Evolutionary conservation across 441 rosid genomes (phyloP), one percentile per base, ranked within the genome.

Genomic region (Eruca vesicaria): DNA sequence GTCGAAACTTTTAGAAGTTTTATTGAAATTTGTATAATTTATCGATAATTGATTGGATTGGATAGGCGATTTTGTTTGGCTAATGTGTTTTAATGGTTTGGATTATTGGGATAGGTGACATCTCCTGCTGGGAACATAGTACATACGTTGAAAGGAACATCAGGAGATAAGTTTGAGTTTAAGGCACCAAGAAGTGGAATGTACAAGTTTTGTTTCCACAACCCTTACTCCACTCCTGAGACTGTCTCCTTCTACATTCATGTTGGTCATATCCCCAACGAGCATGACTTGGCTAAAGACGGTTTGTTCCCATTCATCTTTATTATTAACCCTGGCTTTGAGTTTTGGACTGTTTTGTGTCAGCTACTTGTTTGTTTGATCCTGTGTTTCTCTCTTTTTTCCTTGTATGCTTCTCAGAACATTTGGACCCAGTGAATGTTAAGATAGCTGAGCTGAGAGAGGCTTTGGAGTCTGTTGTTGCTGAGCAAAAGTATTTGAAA

Each of bases 361-460:
- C 56, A 9, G 14, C 58, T 68, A 5, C 23, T 69, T 45, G 52
- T 66, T 48, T 71, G 64, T 66, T 48, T 71, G 64, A 68, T 66
- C 6, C 12, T 33, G 32, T 72, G 69, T 31, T 60, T 4, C 15
- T 41, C 14, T 35, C 18, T n/a, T n/a, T n/a, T n/a, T n/a, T n/a
- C n/a, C 21, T 9, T 31, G 41, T 82, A 32, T 78, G 50, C 12
- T 52, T 79, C 63, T 45, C 84, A 96, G 98, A 96, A 79, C 99
- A 96, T 82, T 79, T 96, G 88, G 91, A 96, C 82, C 99, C 99
- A 0, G 85, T 93, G 3, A 91, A 90, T 72, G 98, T 96, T 15
- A 96, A 96, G 84, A 96, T 96, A 78, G 96, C 97, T 68, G 96
- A 91, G 87, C 84, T 96, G 68, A 88, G 97, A 72, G 99, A 96